Evolutionary conservation across 1,284 basidiomycete species (phyloP).

Genomic region (Wolfiporia cocos): DNA sequence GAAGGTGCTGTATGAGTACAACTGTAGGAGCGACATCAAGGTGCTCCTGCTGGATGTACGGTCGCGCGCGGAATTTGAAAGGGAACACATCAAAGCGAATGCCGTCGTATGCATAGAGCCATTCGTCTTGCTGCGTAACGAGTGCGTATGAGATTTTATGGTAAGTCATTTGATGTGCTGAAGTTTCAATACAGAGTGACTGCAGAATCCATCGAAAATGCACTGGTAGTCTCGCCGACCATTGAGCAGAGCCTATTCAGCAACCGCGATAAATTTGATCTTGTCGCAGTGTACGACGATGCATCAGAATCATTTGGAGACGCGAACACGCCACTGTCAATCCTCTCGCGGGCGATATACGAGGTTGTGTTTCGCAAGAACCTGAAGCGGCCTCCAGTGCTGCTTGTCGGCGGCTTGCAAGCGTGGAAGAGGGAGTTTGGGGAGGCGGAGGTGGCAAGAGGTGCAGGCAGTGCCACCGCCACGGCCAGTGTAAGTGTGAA

Average conservation of each 20-base stretch:
- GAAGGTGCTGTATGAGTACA: constrained; percentile 54
- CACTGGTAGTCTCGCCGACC: constrained; percentile 67
- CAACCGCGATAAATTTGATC: constrained; percentile 82
- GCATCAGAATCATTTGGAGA: constrained; percentile 54
- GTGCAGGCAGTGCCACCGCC: constrained; percentile 17
- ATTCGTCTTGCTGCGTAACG: constrained; percentile 59
- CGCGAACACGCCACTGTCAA: constrained; percentile 45
- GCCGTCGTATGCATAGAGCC: constrained; percentile 87
- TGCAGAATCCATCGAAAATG: constrained; percentile 67
- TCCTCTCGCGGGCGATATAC: constrained; percentile 65
- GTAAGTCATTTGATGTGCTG: constrained; percentile 1
- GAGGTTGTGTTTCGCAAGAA: constrained; percentile 69
- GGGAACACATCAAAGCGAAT: constrained; percentile 64
- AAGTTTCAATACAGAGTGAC: constrained; percentile 56
- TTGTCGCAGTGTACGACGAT: constrained; percentile 87
- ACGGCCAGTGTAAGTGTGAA: too few species aligned
- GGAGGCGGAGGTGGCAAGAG: constrained; percentile 37
- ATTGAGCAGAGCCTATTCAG: constrained; percentile 70
- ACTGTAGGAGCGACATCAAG: constrained; percentile 47
- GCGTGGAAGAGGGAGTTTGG: constrained; percentile 76
- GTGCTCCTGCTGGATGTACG: constrained; percentile 84
- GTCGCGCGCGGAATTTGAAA: constrained; percentile 69
- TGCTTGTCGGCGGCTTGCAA: constrained; percentile 83
- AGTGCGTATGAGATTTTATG: constrained; percentile 39
- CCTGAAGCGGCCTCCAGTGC: constrained; percentile 74